phyloP scores from a whole-genome alignment of 805 yeast genomes.

The Yarrowia porcina region DNA sequence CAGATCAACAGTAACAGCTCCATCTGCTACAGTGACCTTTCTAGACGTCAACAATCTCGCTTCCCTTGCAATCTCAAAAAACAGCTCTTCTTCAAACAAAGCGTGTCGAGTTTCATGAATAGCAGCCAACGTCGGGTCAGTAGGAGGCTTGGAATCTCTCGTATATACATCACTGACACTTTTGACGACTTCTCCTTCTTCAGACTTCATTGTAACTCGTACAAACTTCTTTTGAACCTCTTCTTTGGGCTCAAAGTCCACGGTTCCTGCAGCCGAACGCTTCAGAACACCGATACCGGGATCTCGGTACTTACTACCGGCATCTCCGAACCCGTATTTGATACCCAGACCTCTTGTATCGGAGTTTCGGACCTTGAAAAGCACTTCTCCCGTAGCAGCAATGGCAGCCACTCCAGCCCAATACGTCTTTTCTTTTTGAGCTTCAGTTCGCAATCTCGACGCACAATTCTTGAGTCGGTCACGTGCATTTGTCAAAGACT shows the following conservation, averaged over 20 bases:
- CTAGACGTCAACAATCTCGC: slow-evolving; percentile 65
- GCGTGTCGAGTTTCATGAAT: slow-evolving; percentile 47
- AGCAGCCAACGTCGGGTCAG: slow-evolving; percentile 12
- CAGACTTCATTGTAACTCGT: slow-evolving; percentile 48
- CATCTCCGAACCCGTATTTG: slow-evolving; percentile 86
- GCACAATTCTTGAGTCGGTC: slow-evolving; percentile 51
- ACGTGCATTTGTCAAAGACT: slow-evolving; percentile 59
- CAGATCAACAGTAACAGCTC: slow-evolving; percentile 62
- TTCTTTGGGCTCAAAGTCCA: slow-evolving; percentile 42
- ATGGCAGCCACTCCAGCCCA: slow-evolving; percentile 55
- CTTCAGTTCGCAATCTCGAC: slow-evolving; percentile 50
- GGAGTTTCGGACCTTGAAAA: slow-evolving; percentile 64
- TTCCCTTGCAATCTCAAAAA: slow-evolving; percentile 72
- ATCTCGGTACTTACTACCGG: slow-evolving; percentile 75
- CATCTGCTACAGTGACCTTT: slow-evolving; percentile 63
- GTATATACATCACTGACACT: slow-evolving; percentile 42
- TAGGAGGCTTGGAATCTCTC: slow-evolving; percentile 56
- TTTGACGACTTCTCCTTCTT: slow-evolving; percentile 42
- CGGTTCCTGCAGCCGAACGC: slow-evolving; percentile 48
- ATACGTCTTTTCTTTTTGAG: slow-evolving; percentile 59
- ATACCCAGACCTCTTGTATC: slow-evolving; percentile 63
- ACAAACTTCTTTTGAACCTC: slow-evolving; percentile 48
- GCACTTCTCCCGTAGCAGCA: slow-evolving; percentile 51
- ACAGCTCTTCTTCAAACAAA: slow-evolving; percentile 85
- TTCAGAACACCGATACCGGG: slow-evolving; percentile 72